Conservation (phyloP, 2,329 filamentous ascomycete species). For the Pseudogymnoascus sp. region DNA sequence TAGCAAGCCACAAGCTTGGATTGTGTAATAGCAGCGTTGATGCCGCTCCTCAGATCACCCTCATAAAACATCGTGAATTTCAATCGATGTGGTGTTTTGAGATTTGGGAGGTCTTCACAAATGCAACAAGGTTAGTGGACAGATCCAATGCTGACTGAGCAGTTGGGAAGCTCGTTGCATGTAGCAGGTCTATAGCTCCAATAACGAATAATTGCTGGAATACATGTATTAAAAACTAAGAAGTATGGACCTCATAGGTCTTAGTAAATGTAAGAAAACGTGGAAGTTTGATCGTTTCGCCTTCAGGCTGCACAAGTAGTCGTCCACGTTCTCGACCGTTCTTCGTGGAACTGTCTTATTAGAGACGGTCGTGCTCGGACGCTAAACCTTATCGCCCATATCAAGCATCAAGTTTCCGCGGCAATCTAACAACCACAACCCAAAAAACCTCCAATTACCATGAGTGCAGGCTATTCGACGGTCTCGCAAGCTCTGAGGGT, state of each 20-base stretch:
- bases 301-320: not conserved
- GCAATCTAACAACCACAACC: not conserved
- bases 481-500: constrained; percentile 2
- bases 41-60: constrained; percentile 74
- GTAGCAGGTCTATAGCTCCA: not conserved
- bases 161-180: not conserved
- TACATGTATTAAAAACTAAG: not conserved
- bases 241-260: not conserved
- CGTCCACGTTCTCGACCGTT: not conserved
- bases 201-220: not conserved
- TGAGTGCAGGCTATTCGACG: constrained; percentile 3
- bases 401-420: constrained; percentile 1
- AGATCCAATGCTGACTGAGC: not conserved
- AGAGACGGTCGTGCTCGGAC: not conserved
- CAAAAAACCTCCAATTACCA: constrained; percentile 3
- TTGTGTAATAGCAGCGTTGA: constrained; percentile 65
- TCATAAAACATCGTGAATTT: constrained; percentile 64
- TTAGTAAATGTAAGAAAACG: not conserved
- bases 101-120: not conserved
- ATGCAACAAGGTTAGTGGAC: not conserved
- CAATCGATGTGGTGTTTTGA: not conserved
- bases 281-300: not conserved
- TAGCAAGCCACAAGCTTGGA: constrained; percentile 79
- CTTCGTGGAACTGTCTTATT: not conserved
- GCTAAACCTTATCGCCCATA: constrained; percentile 8